Base-by-base conservation (phyloP, 2,329 filamentous ascomycete genomes). In the Incumbomyces lentus region DNA sequence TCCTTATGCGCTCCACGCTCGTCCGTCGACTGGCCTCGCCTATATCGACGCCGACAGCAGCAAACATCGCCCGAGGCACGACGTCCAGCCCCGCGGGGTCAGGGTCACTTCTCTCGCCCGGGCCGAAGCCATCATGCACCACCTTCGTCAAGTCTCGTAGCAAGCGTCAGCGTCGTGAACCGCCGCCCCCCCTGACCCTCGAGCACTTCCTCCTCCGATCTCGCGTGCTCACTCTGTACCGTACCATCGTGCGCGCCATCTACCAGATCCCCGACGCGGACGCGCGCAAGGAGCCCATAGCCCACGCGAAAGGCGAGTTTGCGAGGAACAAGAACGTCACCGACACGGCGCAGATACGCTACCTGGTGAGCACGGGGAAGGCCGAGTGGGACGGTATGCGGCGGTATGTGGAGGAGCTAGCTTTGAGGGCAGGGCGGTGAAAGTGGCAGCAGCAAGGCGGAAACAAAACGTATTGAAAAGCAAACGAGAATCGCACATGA, bases 341-440 rank as follows among this genome's bases (percentile, higher is more conserved):
- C 2, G 68, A 71, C 49, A 50, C 67, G 51, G 51, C 44, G 3
- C 68, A 70, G 57, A 70, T 71, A 43, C 59, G 68, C 50, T 71
- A 71, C 49, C 52, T 71, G 19, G 54, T 68, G 47, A 69, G 66
- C 61, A 69, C 67, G 13, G 68, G 68, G 2, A 70, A 70, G 50
- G 55, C 67, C 2, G 68, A 71, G 49, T 70, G 69, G 40, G 65
- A 71, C 46, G 65, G 60, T 3, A 69, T 71, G 66, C 64, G 58
- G 45, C 61, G 68, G 33, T 70, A 70, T 57, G 65, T 71, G 22
- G 67, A 70, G 45, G 67, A 70, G 53, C 62, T 69, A 52, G 59
- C 61, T 35, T 56, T 54, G 33, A 51, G 56, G 22, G 16, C 42
- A 5, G 13, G 26, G 17, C 29, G 16, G 22, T 6, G 42, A 47